phyloP scores from a whole-genome alignment of 192 early-diverging fungal species.

The Dimargaris cristalligena region DNA sequence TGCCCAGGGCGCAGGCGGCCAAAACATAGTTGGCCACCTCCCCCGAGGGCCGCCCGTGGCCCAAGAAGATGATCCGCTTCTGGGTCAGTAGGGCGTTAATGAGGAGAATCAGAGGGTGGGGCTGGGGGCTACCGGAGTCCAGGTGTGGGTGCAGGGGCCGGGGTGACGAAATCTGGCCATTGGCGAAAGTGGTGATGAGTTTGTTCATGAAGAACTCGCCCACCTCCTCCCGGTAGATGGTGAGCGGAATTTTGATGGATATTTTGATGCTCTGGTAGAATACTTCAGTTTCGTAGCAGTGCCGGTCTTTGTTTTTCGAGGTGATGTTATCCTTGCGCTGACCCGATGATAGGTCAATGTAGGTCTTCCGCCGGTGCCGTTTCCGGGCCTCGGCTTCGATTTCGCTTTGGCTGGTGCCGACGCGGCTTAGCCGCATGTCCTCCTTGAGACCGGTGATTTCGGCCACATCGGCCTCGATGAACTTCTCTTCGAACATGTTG shows the following conservation, averaged over 20 bases:
- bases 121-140: slow-evolving; percentile 64
- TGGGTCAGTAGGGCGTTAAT: slow-evolving; percentile 84
- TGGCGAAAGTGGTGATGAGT: slow-evolving; percentile 58
- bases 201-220: slow-evolving; percentile 83
- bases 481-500: slow-evolving; percentile 73
- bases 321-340: slow-evolving; percentile 26
- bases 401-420: slow-evolving; percentile 19
- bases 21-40: slow-evolving; percentile 88
- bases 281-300: slow-evolving; percentile 71
- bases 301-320: slow-evolving; percentile 65
- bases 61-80: slow-evolving; percentile 83
- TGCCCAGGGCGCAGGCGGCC: slow-evolving; percentile 74
- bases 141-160: slow-evolving; percentile 55
- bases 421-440: slow-evolving; percentile 20
- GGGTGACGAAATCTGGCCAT: slow-evolving; percentile 1
- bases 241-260: slow-evolving; percentile 74
- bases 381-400: slow-evolving; percentile 15
- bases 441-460: slow-evolving; percentile 9
- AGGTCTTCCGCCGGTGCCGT: slow-evolving; percentile 27
- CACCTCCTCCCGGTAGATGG: slow-evolving; percentile 74
- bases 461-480: slow-evolving; percentile 22
- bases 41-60: slow-evolving; percentile 72
- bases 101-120: slow-evolving; percentile 73
- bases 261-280: slow-evolving; percentile 72
- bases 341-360: slow-evolving; percentile 27